phyloP scores from a whole-genome alignment of 2,329 filamentous ascomycete genomes.

The Fusarium avenaceum region DNA sequence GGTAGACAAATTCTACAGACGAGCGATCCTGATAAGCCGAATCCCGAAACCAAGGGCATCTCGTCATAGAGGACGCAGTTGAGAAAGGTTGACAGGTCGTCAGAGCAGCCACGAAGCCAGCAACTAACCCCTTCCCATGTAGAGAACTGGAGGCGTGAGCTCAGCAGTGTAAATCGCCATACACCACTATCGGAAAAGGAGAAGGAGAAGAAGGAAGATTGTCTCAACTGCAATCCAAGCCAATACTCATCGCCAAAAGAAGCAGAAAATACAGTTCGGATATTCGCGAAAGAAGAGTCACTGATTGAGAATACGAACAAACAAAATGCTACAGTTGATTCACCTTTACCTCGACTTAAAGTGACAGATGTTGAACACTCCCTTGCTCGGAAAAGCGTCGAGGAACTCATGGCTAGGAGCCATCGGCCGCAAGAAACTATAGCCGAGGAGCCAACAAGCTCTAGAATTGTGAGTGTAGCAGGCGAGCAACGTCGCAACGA shows the following conservation, averaged over 20 bases:
- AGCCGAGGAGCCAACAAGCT: conserved; percentile 9
- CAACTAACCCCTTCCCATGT: conserved; percentile 29
- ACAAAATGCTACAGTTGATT: conserved; percentile 13
- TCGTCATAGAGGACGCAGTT: conserved; percentile 46
- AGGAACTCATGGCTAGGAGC: conserved; percentile 34
- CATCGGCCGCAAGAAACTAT: conserved; percentile 11
- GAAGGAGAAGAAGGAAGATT: conserved; percentile 31
- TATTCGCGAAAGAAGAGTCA: conserved; percentile 12
- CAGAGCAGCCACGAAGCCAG: conserved; percentile 30
- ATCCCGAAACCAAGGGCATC: conserved; percentile 23
- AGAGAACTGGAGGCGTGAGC: conserved; percentile 43
- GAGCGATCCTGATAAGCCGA: conserved; percentile 8
- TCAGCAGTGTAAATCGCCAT: conserved; percentile 39
- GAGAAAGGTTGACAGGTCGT: conserved; percentile 42
- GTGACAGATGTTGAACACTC: conserved; percentile 50
- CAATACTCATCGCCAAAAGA: conserved; percentile 32
- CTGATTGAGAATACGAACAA: conserved; percentile 1
- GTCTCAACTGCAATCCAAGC: conserved; percentile 43
- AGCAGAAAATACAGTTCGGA: conserved; percentile 3
- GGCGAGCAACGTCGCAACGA: conserved; percentile 20
- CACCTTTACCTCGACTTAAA: conserved; percentile 42
- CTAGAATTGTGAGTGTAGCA: conserved; percentile 8
- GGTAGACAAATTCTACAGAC: conserved; percentile 3
- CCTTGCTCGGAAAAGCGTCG: conserved; percentile 43
- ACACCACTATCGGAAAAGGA: conserved; percentile 30